Evolutionary conservation across 305 asterid species (phyloP), one percentile per base, ranked within the genome.

Genomic region (Fraxinus sp.): DNA sequence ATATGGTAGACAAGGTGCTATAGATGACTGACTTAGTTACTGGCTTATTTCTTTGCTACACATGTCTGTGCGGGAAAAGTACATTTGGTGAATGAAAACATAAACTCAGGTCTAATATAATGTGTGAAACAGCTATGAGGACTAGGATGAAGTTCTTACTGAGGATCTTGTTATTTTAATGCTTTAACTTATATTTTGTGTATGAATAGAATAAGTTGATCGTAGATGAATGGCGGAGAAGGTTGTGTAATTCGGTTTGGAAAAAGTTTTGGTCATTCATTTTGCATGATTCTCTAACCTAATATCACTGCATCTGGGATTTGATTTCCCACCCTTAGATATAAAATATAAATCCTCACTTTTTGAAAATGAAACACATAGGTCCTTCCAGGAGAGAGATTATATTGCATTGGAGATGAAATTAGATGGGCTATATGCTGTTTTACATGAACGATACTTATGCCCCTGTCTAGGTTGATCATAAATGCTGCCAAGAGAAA

Each of bases 151-250:
- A 79, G 32, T 41, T 72, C 46, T 77, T 10, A 68, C 59, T 36
- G 30, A 62, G 64, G 22, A 28, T 74, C 78, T 74, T 3, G 77
- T 28, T 66, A 74, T 20, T 41, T 44, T 46, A 52, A 68, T 64
- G 85, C 72, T 83, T 77, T 78, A 6, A 24, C 52, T 59, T 85
- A 20, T 74, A 26, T 41, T 46, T 8, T 72, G 80, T 80, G 28
- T 9, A 7, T 64, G 49, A 82, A 83, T 75, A 59, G 78, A 26
- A 26, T 2, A 5, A 35, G 78, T 20, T 28, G 26, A 52, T 24
- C 39, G 28, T 35, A 73, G 37, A 20, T 55, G 28, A 35, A 57
- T 55, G 44, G 32, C 39, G 66, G 68, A 32, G 36, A 78, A 33
- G 76, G 52, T 10, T 78, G 24, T 44, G 16, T 28, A 13, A 57